Conservation (phyloP, 139 green algal species). For the Dunaliella primolecta region DNA sequence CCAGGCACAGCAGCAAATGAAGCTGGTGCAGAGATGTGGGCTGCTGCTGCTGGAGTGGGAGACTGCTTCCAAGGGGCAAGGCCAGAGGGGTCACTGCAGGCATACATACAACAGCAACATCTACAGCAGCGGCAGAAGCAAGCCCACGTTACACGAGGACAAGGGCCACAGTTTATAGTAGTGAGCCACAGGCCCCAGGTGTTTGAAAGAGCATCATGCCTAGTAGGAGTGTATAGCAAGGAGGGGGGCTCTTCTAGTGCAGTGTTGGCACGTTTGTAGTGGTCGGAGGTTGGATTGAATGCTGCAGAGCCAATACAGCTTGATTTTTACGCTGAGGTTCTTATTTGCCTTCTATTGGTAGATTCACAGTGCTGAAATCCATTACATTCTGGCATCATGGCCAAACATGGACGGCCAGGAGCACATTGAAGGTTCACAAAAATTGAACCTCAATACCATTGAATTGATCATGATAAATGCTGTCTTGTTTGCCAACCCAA, state of each 20-base stretch:
- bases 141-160: background rate
- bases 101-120: slow-evolving; percentile 11
- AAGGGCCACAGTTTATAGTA: slow-evolving; percentile 68
- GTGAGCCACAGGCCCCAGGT: slow-evolving; percentile 68
- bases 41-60: background rate
- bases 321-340: too few relatives aligned
- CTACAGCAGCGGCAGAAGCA: slow-evolving; percentile 6
- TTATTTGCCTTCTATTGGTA: too few relatives aligned
- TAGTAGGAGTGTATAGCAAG: slow-evolving; percentile 38
- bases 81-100: background rate
- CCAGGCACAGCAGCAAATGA: background rate
- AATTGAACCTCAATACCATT: too few relatives aligned
- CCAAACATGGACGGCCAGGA: too few relatives aligned
- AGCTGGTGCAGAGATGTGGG: background rate
- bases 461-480: too few relatives aligned
- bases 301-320: too few relatives aligned
- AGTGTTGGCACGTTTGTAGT: slow-evolving; percentile 5
- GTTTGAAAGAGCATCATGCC: slow-evolving; percentile 33
- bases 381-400: too few relatives aligned
- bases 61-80: background rate
- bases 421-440: too few relatives aligned
- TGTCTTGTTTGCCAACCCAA: too few relatives aligned
- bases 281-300: too few relatives aligned
- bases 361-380: too few relatives aligned
- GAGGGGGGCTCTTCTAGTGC: background rate